Evolutionary conservation across 2,329 filamentous ascomycete genomes (phyloP).

Genomic region (Colletotrichum cereale): DNA sequence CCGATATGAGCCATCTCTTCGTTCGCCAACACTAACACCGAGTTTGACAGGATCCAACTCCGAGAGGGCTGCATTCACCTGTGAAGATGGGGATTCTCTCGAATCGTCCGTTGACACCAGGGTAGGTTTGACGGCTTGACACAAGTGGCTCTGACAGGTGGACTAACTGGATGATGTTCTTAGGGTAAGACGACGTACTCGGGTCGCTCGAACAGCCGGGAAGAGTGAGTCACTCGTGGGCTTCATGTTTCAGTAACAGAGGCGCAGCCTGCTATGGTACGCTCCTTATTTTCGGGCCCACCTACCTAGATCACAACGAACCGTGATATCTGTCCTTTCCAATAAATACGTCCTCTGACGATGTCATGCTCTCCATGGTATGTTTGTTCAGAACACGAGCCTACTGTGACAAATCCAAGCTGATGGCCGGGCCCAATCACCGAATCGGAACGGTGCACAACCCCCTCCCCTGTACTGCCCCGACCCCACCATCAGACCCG

Average conservation of each 20-base stretch:
- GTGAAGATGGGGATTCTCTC: neutral
- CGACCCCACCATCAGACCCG: neutral
- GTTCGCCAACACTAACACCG: neutral
- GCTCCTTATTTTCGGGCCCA: neutral
- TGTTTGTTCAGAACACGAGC: neutral
- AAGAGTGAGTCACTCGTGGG: neutral
- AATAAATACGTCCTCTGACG: neutral
- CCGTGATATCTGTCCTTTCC: conserved; percentile 2
- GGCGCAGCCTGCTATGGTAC: neutral
- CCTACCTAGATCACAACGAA: neutral
- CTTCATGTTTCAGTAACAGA: conserved; percentile 7
- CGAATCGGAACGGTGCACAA: conserved; percentile 5
- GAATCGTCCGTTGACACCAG: neutral
- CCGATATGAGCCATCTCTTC: neutral
- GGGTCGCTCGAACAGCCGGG: neutral
- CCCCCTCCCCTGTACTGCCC: neutral
- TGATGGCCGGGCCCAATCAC: neutral
- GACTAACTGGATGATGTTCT: neutral
- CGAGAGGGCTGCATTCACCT: neutral
- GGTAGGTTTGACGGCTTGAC: neutral
- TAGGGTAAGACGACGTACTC: neutral
- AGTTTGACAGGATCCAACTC: neutral
- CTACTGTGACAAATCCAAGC: neutral
- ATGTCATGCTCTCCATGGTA: neutral
- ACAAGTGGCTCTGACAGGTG: neutral